Evolutionary conservation across 495 filamentous ascomycete genomes (phyloP).

Genomic region (Sordaria brevicollis): DNA sequence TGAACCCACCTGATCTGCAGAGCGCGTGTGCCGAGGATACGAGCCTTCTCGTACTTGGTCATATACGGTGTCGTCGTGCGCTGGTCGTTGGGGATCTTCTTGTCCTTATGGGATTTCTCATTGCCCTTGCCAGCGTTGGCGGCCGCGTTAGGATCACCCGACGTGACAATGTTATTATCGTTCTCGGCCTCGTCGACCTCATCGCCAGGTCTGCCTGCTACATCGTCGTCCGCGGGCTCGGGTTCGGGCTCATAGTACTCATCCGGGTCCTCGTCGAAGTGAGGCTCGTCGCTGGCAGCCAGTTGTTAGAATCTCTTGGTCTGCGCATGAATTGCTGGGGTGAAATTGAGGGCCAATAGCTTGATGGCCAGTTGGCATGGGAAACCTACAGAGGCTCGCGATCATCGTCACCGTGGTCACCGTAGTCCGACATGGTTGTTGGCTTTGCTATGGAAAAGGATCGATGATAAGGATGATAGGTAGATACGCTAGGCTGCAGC

Average conservation of each 20-base stretch:
- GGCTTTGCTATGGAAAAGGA: not conserved
- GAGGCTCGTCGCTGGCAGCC: slow-evolving; percentile 41
- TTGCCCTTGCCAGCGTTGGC: slow-evolving; percentile 39
- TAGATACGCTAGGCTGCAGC: not conserved
- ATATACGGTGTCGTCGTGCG: slow-evolving; percentile 94
- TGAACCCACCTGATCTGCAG: slow-evolving; percentile 76
- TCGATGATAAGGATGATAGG: not conserved
- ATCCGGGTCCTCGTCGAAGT: slow-evolving; percentile 36
- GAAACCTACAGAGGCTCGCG: slow-evolving; percentile 27
- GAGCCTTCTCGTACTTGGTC: slow-evolving; percentile 96
- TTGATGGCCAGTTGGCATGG: slow-evolving; percentile 1
- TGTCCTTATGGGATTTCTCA: slow-evolving; percentile 60
- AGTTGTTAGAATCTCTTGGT: not conserved
- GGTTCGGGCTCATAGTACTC: slow-evolving; percentile 60
- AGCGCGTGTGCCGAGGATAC: slow-evolving; percentile 85
- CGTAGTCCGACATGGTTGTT: slow-evolving; percentile 74
- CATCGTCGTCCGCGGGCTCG: slow-evolving; percentile 47
- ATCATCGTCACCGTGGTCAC: slow-evolving; percentile 55
- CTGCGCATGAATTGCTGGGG: slow-evolving; percentile 5
- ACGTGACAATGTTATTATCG: slow-evolving; percentile 50
- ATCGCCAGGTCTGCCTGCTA: slow-evolving; percentile 36
- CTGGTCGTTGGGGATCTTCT: slow-evolving; percentile 82
- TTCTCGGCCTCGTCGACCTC: slow-evolving; percentile 38
- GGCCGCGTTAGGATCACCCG: slow-evolving; percentile 59
- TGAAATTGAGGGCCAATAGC: not conserved